These are phyloP conservation scores for Papiliotrema nemorosa DNA, from an alignment of 1,284 basidiomycete genomes.

Conservation along the genomic window DNA sequence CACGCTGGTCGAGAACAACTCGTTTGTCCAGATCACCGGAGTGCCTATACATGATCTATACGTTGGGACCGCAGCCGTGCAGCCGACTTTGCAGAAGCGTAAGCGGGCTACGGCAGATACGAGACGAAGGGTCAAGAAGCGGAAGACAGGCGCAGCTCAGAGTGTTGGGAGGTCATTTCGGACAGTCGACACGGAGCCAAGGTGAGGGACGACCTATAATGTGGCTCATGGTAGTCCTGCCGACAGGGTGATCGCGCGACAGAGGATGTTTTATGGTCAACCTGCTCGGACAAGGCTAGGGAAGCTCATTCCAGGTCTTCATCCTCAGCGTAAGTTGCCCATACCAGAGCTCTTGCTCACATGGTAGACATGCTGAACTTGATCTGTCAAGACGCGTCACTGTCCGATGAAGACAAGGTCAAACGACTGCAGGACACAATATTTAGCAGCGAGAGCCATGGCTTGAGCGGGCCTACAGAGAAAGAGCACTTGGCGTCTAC, in stretches of 20 bases:
- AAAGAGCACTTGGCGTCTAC: slow-evolving; percentile 16
- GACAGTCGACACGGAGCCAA: not conserved
- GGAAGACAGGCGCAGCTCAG: not conserved
- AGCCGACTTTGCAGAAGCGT: slow-evolving; percentile 5
- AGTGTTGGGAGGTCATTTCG: too few species aligned
- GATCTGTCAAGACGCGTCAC: slow-evolving; percentile 2
- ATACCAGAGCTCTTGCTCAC: not conserved
- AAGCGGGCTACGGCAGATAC: slow-evolving; percentile 2
- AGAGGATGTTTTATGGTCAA: slow-evolving; percentile 46
- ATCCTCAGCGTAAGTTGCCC: slow-evolving; percentile 33
- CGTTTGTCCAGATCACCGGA: slow-evolving; percentile 52
- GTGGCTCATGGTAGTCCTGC: slow-evolving; percentile 11
- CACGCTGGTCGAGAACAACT: slow-evolving; percentile 49
- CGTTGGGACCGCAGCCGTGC: slow-evolving; percentile 6
- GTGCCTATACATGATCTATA: slow-evolving; percentile 42
- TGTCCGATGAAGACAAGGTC: not conserved
- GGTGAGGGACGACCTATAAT: not conserved
- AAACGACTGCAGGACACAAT: too few species aligned
- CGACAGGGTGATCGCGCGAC: slow-evolving; percentile 28
- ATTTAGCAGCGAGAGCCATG: too few species aligned
- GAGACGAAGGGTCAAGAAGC: slow-evolving; percentile 3
- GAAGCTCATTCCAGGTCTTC: slow-evolving; percentile 34
- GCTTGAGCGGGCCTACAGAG: not conserved
- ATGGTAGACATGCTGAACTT: slow-evolving; percentile 40
- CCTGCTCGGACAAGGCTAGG: slow-evolving; percentile 13